Conservation (phyloP, 768 basidiomycete species). For the Lactarius quietus region DNA sequence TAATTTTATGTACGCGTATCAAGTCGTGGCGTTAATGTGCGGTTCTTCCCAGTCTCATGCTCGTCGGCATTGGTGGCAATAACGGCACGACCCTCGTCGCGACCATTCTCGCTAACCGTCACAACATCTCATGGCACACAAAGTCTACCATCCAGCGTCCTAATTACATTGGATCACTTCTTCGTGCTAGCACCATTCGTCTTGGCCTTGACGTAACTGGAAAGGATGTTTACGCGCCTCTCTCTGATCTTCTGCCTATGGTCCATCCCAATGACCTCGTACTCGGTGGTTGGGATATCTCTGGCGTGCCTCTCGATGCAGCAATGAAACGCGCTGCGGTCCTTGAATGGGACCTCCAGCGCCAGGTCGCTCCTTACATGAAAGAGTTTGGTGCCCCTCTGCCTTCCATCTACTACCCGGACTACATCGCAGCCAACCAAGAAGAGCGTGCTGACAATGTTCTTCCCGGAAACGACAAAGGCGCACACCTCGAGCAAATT, state of each 20-base stretch:
- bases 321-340: constrained; percentile 94
- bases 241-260: constrained; percentile 93
- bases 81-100: constrained; percentile 94
- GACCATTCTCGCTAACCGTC: constrained; percentile 92
- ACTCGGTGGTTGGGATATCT: constrained; percentile 98
- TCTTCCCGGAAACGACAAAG: constrained; percentile 82
- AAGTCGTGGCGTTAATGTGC: constrained; percentile 9
- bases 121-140: constrained; percentile 93
- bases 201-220: constrained; percentile 78
- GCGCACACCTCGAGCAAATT: constrained; percentile 86
- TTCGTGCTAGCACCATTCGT: constrained; percentile 92
- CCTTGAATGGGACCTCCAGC: constrained; percentile 94
- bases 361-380: constrained; percentile 89
- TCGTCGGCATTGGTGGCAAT: constrained; percentile 97
- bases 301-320: constrained; percentile 74
- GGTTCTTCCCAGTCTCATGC: constrained; percentile 69
- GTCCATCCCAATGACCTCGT: constrained; percentile 98
- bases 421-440: constrained; percentile 98
- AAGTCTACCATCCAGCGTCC: constrained; percentile 89
- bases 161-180: constrained; percentile 96
- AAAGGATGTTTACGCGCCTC: constrained; percentile 89
- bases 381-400: constrained; percentile 74
- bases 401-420: constrained; percentile 95
- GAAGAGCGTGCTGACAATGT: constrained; percentile 94
- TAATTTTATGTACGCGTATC: constrained; percentile 8